Evolutionary conservation across 23 red algal species (phyloP), one percentile per base, ranked within the genome.

Genomic region (Gracilaria domingensis): DNA sequence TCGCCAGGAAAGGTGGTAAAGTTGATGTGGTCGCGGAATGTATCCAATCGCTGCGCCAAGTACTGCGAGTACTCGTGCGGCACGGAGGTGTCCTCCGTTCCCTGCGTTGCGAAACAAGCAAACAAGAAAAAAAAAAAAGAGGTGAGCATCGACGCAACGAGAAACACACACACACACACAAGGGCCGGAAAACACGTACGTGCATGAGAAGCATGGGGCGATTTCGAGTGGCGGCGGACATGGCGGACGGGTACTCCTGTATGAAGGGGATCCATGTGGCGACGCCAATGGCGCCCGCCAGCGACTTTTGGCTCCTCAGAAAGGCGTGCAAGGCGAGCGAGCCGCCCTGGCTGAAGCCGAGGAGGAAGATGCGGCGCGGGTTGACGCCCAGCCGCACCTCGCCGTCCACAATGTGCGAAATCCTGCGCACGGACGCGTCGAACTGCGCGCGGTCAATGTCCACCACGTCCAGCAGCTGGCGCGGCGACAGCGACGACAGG

Each of bases 291-390:
- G 39, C 80, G 30, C 78, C 89, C 23, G 58, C 89, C 42, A 92
- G 54, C 0, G 45, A 26, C 35, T 54, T 48, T 17, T 24, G 26
- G 18, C 67, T 92, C 55, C 80, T 71, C 51, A 92, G 71, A 53
- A 92, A 92, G 12, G 89, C 33, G 23, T 61, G 80, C 79, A 84
- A 66, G 33, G 89, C 89, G 44, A 92, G 60, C 3, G 54, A 79
- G 35, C 89, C 89, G 4, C 88, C 89, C 37, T 92, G 89, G 48
- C 79, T 84, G 66, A 92, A 92, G 20, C 89, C 89, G 40, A 92
- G 5, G 24, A 92, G 60, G 34, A 92, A 92, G 79, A 92, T 92
- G 13, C 89, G 78, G 7, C 51, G 14, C 29, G 77, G 67, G 23
- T 53, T 51, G 13, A 92, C 80, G 32, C 89, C 89, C 32, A 17